phyloP scores from a whole-genome alignment of 768 basidiomycete species.

The Strobilomyces dryophilus region DNA sequence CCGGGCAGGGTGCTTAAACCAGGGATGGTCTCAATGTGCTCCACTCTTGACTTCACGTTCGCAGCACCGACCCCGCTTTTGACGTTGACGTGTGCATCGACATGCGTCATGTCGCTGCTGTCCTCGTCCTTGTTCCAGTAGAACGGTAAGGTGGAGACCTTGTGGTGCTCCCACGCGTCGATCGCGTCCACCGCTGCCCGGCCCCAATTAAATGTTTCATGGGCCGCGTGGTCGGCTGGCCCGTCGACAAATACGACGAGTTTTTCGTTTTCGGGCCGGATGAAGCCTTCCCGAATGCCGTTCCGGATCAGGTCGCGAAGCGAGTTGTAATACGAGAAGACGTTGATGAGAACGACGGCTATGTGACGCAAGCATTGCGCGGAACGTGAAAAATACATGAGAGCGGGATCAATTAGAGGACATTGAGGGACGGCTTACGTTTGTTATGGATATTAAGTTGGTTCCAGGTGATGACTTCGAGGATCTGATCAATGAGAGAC shows the following conservation, averaged over 20 bases:
- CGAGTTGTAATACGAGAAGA: conserved; percentile 77
- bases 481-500: conserved; percentile 41
- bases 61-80: background rate
- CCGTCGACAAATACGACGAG: conserved; percentile 78
- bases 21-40: conserved; percentile 20
- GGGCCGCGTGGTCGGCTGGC: conserved; percentile 47
- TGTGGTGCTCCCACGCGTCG: conserved; percentile 49
- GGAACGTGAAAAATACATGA: background rate
- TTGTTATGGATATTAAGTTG: conserved; percentile 86
- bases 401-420: background rate
- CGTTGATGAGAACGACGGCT: conserved; percentile 88
- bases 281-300: conserved; percentile 70
- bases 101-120: conserved; percentile 27
- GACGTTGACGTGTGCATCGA: background rate
- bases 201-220: conserved; percentile 76
- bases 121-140: conserved; percentile 46
- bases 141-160: conserved; percentile 35
- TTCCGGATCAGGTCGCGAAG: conserved; percentile 70
- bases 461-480: conserved; percentile 94
- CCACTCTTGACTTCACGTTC: conserved; percentile 12
- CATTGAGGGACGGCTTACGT: conserved; percentile 44
- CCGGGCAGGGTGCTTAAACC: conserved; percentile 20
- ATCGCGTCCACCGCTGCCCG: conserved; percentile 60
- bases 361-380: background rate
- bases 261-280: conserved; percentile 52